Evolutionary conservation across 2,329 filamentous ascomycete genomes (phyloP), one percentile per base, ranked within the genome.

Genomic region (Hypocrella siamensis): DNA sequence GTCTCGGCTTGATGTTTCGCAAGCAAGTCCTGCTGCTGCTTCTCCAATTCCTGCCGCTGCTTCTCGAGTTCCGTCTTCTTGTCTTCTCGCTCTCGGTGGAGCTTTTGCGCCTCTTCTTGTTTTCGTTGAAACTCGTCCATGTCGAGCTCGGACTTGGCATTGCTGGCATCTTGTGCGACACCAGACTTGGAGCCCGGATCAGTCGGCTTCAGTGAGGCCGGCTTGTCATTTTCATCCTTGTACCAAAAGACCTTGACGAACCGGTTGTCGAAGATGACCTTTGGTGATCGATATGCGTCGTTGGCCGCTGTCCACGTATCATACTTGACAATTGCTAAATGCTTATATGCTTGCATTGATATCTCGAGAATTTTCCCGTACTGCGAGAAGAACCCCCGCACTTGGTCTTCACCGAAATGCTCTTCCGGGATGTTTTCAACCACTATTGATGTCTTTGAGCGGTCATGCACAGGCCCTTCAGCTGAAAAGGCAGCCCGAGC

Each of bases 181-280:
- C 41, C 42, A 2, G 38, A 39, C 2, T 30, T 18, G 18, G 31
- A 14, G 6, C 32, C 29, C 1, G 40, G 37, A 32, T 47, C 51
- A 28, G 52, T 54, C 19, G 32, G 44, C 39, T 35, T 34, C 2
- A 50, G 46, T 10, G 52, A 37, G 3, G 45, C 46, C 26, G 42
- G 11, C 4, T 29, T 31, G 14, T 62, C 56, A 12, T 55, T 52
- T 17, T 66, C 63, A 5, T 68, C 65, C 42, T 72, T 77, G 46
- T 73, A 67, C 81, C 81, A 88, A 44, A 78, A 85, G 0, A 88
- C 77, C 44, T 84, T 86, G 30, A 90, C 82, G 43, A 90, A 90
- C 9, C 82, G 66, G 42, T 88, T 90, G 44, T 86, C 79, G 46
- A 88, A 90, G 28, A 90, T 76, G 29, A 75, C 76, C 46, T 84